A percentile compares a stretch with the other conserved stretches of the same genome.
phyloP scores from a whole-genome alignment of 1,139 yeast genomes.

The Candida sojae region DNA sequence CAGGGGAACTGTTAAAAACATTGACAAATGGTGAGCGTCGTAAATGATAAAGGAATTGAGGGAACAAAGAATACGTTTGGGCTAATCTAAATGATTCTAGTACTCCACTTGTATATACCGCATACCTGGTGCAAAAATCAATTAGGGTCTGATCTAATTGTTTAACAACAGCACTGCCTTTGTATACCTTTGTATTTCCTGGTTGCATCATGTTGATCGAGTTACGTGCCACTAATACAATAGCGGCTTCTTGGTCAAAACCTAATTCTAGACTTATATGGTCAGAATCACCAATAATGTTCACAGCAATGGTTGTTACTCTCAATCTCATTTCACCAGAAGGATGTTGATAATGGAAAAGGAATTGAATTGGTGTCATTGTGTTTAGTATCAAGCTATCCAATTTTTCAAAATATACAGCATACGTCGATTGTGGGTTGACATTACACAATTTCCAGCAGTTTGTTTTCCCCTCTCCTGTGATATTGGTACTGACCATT shows the following conservation, averaged over 20 bases:
- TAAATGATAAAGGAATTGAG: constrained; percentile 74
- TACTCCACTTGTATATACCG: constrained; percentile 80
- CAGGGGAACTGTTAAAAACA: constrained; percentile 78
- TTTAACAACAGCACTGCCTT: constrained; percentile 56
- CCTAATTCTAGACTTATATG: constrained; percentile 36
- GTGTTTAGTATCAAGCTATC: constrained; percentile 29
- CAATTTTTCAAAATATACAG: constrained; percentile 54
- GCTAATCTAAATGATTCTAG: constrained; percentile 77
- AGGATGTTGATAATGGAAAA: constrained; percentile 73
- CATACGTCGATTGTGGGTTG: constrained; percentile 59
- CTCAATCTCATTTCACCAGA: constrained; percentile 45
- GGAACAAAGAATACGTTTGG: constrained; percentile 73
- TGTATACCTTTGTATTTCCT: constrained; percentile 11
- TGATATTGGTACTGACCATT: constrained; percentile 26
- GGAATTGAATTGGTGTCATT: constrained; percentile 58
- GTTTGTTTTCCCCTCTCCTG: constrained; percentile 57
- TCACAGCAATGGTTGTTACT: constrained; percentile 54
- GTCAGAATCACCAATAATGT: constrained; percentile 47
- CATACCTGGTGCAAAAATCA: constrained; percentile 83
- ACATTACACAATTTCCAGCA: constrained; percentile 63
- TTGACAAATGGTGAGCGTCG: constrained; percentile 70
- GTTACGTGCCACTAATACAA: constrained; percentile 59
- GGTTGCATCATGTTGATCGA: constrained; percentile 48
- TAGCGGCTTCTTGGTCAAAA: constrained; percentile 73
- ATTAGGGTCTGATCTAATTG: constrained; percentile 87